These are phyloP conservation scores for Cercospora sp. DNA, from an alignment of 2,329 filamentous ascomycete species.

Conservation along the genomic window DNA sequence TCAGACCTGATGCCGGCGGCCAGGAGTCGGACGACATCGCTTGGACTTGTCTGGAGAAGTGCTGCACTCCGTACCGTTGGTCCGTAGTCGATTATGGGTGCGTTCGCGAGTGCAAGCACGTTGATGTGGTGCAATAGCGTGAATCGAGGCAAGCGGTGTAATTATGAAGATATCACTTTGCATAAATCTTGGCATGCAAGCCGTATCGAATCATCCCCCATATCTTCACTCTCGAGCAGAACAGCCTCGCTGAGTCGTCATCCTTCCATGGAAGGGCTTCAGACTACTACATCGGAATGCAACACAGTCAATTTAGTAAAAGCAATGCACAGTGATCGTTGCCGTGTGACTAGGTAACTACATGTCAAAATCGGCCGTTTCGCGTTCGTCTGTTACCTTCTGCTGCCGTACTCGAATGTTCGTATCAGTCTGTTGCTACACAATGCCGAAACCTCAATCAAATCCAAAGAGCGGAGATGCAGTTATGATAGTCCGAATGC, in stretches of 20 bases:
- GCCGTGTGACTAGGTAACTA: neutral
- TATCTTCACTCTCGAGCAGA: no score
- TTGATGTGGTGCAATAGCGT: neutral
- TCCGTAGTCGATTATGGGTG: neutral
- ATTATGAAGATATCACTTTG: neutral
- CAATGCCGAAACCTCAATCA: neutral
- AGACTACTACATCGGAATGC: no score
- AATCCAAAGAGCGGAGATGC: neutral
- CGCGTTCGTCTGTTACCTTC: neutral
- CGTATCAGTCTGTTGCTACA: neutral
- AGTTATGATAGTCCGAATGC: neutral
- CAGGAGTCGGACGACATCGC: slow-evolving; percentile 19
- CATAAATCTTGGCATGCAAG: neutral
- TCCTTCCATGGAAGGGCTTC: no score
- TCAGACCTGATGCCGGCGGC: slow-evolving; percentile 32
- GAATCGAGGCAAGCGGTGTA: neutral
- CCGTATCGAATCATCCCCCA: no score
- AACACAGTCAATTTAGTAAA: no score
- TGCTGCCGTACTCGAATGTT: slow-evolving; percentile 4
- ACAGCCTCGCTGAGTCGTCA: no score
- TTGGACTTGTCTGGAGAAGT: neutral
- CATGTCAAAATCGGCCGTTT: neutral
- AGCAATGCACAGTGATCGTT: neutral
- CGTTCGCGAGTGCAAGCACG: neutral
- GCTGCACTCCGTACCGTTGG: neutral